Evolutionary conservation across 192 early-diverging fungal genomes (phyloP).

Genomic region (Coemansia javaensis): DNA sequence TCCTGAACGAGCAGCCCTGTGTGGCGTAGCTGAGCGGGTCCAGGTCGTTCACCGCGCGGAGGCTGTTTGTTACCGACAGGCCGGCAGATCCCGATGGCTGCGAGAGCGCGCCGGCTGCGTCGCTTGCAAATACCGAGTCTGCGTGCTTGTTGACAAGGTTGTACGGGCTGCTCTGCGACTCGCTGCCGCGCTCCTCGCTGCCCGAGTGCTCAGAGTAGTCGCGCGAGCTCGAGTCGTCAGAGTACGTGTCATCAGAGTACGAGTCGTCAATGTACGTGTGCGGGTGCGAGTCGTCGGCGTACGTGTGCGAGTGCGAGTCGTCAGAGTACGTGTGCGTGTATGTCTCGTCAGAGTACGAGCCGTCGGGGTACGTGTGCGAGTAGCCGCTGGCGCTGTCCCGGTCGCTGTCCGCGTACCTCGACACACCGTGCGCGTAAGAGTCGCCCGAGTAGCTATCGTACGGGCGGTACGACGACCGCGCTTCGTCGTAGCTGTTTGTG

Average conservation of each 20-base stretch:
- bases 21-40: slow-evolving; percentile 48
- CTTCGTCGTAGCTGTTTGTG: slow-evolving; percentile 2
- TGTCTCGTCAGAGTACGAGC: slow-evolving; percentile 2
- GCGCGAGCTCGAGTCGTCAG: too few species aligned
- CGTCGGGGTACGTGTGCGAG: slow-evolving; percentile 3
- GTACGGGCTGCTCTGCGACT: slow-evolving; percentile 20
- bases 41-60: slow-evolving; percentile 41
- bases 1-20: slow-evolving; percentile 25
- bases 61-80: not conserved
- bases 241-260: slow-evolving; percentile 2
- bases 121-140: slow-evolving; percentile 26
- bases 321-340: slow-evolving; percentile 1
- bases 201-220: slow-evolving; percentile 2
- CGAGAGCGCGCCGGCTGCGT: slow-evolving; percentile 16
- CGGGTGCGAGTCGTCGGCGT: slow-evolving; percentile 9
- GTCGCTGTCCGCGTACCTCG: slow-evolving; percentile 6
- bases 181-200: not conserved
- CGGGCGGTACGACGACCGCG: slow-evolving; percentile 10
- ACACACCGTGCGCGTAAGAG: not conserved
- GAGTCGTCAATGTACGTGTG: slow-evolving; percentile 11
- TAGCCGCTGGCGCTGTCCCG: slow-evolving; percentile 8
- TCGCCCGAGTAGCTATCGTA: slow-evolving; percentile 10
- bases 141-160: slow-evolving; percentile 42
- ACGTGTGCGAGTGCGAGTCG: not conserved
- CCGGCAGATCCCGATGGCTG: not conserved